phyloP scores from a whole-genome alignment of 495 filamentous ascomycete genomes.

The Talaromyces liani region DNA sequence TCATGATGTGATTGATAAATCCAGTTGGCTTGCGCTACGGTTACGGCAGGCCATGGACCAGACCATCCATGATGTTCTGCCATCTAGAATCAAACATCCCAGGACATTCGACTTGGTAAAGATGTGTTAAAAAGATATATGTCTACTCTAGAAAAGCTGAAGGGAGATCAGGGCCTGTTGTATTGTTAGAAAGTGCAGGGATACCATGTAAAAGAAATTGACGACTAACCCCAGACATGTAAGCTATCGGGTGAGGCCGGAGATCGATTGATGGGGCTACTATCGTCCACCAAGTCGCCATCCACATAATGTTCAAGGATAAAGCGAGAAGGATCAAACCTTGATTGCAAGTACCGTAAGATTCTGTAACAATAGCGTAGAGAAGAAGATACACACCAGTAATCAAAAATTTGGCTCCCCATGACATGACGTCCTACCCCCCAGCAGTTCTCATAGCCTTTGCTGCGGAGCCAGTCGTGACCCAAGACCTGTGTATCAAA shows the following conservation, averaged over 20 bases:
- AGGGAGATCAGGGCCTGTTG: background rate
- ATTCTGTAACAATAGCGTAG: no score
- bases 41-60: no score
- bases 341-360: background rate
- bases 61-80: no score
- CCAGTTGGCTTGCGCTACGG: no score
- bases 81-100: no score
- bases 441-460: conserved; percentile 59
- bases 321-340: conserved; percentile 55
- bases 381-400: conserved; percentile 44
- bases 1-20: no score
- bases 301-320: conserved; percentile 68
- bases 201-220: background rate
- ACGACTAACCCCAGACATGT: conserved; percentile 21
- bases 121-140: no score
- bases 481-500: conserved; percentile 64
- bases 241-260: conserved; percentile 20
- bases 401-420: conserved; percentile 68
- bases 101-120: no score
- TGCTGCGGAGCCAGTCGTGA: conserved; percentile 55
- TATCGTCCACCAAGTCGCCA: conserved; percentile 56
- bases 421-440: conserved; percentile 65
- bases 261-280: conserved; percentile 37
- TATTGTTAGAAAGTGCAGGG: background rate
- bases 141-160: no score